Base-by-base conservation (phyloP, 2,329 filamentous ascomycete genomes). In the Diaporthe ampelina region DNA sequence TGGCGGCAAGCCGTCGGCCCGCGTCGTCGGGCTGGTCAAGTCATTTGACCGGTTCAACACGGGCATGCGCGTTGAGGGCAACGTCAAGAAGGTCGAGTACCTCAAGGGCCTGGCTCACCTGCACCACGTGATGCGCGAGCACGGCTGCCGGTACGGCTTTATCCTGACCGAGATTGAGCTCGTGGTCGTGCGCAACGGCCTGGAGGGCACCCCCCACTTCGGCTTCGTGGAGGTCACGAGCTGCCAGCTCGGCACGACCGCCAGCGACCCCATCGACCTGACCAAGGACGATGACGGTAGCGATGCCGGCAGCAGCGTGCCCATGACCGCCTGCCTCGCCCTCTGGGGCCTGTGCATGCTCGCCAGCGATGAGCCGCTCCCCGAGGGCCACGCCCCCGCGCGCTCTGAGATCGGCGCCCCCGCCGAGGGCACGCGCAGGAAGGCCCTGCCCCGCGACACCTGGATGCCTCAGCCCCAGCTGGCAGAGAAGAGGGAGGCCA, bases 101-200 rank as follows among this genome's bases (percentile, higher is more conserved):
- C 92, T 98, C 26, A 92, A 94, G 68, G 94, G 94, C 1, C 91
- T 98, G 7, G 89, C 95, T 0, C 94, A 97, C 79, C 87, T 98
- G 58, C 96, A 98, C 84, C 91, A 94, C 81, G 92, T 93, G 80
- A 98, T 98, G 95, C 95, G 96, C 82, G 95, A 97, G 85, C 94
- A 98, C 85, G 92, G 92, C 78, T 97, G 94, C 81, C 92, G 96
- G 74, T 98, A 98, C 83, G 96, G 96, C 72, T 98, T 98, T 87
- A 96, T 98, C 83, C 91, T 98, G 81, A 98, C 95, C 1, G 96
- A 98, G 85, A 98, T 98, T 79, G 96, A 98, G 85, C 91, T 98
- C 11, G 92, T 98, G 52, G 92, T 97, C 78, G 95, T 98, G 0
- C 94, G 95, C 79, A 94, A 94, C 77, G 95, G 95, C 70, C 90